Base-by-base conservation (phyloP, 306 rosid species). In the Morella rubra region DNA sequence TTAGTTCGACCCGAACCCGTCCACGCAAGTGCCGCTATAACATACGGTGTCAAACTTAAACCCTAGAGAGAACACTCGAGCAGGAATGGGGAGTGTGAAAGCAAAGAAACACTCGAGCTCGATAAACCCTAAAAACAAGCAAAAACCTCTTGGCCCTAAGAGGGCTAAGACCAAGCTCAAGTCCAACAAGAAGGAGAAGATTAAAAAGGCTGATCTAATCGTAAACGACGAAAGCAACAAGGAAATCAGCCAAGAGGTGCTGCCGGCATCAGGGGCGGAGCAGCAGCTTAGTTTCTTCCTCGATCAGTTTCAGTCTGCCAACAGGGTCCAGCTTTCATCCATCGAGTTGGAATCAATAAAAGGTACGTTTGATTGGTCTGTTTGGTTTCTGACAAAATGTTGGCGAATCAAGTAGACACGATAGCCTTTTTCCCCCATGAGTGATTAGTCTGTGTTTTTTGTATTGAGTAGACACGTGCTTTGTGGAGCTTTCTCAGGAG, bases 341-440 rank as follows among this genome's bases (percentile, higher is more conserved):
- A 86, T 92, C 37, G 98, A 92, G 80, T 50, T 88, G 8, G 89
- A 95, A 44, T 85, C 93, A 40, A 68, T 95, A n/a, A 88, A 84
- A 71, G 90, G 96, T 90, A 41, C 15, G 9, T 32, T 42, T 15
- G 7, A 7, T 20, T 6, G 20, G 11, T 44, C 81, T 46, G 71
- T 37, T 58, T 77, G 59, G 58, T 49, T 24, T 44, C 10, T 19
- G 44, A 27, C 32, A 27, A 27, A 27, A 27, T 27, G 32, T 27
- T 27, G 32, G 32, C 32, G 32, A 27, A 27, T 27, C 32, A 49
- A 49, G 52, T 3, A 49, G 16, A 11, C 14, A 49, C 2, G 5
- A 3, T 11, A 49, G 52, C 10, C 5, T 9, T 46, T 7, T 9
- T 2, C 13, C 10, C 13, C 13, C 52, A 18, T 59, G 46, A 20